Percentiles rank a stretch among this genome's conserved stretches.
phyloP scores from a whole-genome alignment of 2,329 filamentous ascomycete species.

The Hymenoscyphus repandus region DNA sequence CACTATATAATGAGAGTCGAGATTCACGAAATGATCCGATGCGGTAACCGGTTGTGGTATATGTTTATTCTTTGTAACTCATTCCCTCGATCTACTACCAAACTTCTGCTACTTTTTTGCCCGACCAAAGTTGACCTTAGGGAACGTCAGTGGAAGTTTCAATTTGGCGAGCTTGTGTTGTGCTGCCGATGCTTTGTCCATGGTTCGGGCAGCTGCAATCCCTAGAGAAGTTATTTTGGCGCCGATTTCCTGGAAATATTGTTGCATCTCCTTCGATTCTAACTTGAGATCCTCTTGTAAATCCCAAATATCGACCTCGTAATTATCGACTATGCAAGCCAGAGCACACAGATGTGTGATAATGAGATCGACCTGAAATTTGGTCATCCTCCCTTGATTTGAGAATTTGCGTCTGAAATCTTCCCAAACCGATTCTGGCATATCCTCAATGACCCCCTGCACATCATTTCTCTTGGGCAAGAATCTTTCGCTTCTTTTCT shows the following conservation, averaged over 20 bases:
- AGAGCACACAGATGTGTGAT: conserved; percentile 70
- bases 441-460: conserved; percentile 48
- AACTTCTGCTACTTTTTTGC: background rate
- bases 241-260: conserved; percentile 74
- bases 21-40: no score
- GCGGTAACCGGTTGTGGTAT: background rate
- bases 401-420: conserved; percentile 66
- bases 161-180: conserved; percentile 66
- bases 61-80: background rate
- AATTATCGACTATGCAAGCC: conserved; percentile 67
- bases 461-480: conserved; percentile 61
- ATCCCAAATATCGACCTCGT: conserved; percentile 64
- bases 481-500: conserved; percentile 39
- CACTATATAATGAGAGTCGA: no score
- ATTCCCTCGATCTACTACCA: background rate
- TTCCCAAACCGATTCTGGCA: conserved; percentile 58
- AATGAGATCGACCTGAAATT: conserved; percentile 66
- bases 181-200: conserved; percentile 54
- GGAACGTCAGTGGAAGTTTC: conserved; percentile 75
- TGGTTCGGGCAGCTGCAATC: conserved; percentile 43
- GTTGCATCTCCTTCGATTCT: conserved; percentile 63
- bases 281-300: conserved; percentile 67
- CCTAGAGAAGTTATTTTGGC: conserved; percentile 50
- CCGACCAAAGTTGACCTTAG: conserved; percentile 44
- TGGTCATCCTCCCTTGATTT: conserved; percentile 57